These are phyloP conservation scores for Rhododendron mucronatum DNA, from an alignment of 148 eudicot genomes.

Conservation along the genomic window DNA sequence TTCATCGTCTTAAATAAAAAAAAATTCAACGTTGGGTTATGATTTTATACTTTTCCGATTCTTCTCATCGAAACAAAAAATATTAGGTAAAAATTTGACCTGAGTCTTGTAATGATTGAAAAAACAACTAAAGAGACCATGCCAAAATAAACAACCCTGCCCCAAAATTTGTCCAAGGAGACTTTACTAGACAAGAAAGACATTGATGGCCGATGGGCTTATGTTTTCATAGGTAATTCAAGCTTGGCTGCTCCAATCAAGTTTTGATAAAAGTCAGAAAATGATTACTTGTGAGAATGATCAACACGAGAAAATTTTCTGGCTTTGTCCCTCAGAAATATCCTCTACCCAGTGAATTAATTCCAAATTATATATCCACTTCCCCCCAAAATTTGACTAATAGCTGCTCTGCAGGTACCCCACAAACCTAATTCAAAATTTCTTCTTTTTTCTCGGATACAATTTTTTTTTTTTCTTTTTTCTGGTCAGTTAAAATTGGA, in stretches of 20 bases:
- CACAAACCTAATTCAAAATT: neutral
- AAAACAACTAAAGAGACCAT: too few relatives aligned
- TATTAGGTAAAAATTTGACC: too few relatives aligned
- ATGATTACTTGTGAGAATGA: neutral
- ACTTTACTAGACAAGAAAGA: neutral
- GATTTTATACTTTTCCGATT: too few relatives aligned
- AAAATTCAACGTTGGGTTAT: neutral
- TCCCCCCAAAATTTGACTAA: neutral
- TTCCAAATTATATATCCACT: neutral
- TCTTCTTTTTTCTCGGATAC: too few relatives aligned
- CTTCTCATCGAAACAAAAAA: neutral
- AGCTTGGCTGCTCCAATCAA: neutral
- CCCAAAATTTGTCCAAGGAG: neutral
- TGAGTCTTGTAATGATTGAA: too few relatives aligned
- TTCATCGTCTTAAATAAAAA: too few relatives aligned
- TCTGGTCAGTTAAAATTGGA: neutral
- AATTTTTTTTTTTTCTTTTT: too few relatives aligned
- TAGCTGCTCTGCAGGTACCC: neutral
- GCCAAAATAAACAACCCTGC: too few relatives aligned
- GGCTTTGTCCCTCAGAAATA: neutral
- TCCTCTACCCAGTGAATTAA: too few relatives aligned
- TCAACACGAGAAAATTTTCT: neutral
- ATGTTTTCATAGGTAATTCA: neutral
- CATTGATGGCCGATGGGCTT: neutral
- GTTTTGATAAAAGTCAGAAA: neutral